Percentiles rank a stretch among this genome's conserved stretches.
These are phyloP conservation scores for Prasinococcaceae sp. DNA, from an alignment of 139 green algal genomes.

Conservation along the genomic window DNA sequence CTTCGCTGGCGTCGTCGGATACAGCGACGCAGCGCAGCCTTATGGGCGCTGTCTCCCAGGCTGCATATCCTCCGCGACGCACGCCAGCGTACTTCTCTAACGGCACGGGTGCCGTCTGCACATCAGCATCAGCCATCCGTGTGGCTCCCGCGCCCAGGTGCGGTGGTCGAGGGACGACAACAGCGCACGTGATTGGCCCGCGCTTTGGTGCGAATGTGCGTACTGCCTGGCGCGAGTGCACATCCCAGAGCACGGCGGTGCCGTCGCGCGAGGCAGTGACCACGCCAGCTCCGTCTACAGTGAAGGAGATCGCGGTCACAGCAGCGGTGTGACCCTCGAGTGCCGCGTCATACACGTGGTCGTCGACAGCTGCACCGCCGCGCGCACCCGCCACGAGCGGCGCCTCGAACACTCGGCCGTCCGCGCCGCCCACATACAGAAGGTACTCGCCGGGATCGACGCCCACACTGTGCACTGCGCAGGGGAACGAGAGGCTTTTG, in stretches of 20 bases:
- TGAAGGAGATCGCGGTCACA: constrained; percentile 11
- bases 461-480: constrained; percentile 27
- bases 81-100: too few relatives aligned
- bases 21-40: too few relatives aligned
- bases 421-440: constrained; percentile 42
- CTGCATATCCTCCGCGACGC: too few relatives aligned
- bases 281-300: background rate
- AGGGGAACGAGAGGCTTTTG: constrained; percentile 32
- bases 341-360: constrained; percentile 31
- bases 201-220: too few relatives aligned
- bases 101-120: too few relatives aligned
- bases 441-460: constrained; percentile 50
- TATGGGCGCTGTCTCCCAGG: too few relatives aligned
- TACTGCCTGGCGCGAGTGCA: background rate
- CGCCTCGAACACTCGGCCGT: constrained; percentile 57
- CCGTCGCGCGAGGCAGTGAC: constrained; percentile 2
- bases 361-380: constrained; percentile 33
- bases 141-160: too few relatives aligned
- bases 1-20: too few relatives aligned
- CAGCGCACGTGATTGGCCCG: too few relatives aligned
- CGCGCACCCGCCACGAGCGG: constrained; percentile 21
- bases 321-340: constrained; percentile 29
- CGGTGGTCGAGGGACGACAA: too few relatives aligned
- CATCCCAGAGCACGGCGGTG: constrained; percentile 4
- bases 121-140: too few relatives aligned